phyloP scores from a whole-genome alignment of 1,139 yeast species.

The Taphrina wiesneri region DNA sequence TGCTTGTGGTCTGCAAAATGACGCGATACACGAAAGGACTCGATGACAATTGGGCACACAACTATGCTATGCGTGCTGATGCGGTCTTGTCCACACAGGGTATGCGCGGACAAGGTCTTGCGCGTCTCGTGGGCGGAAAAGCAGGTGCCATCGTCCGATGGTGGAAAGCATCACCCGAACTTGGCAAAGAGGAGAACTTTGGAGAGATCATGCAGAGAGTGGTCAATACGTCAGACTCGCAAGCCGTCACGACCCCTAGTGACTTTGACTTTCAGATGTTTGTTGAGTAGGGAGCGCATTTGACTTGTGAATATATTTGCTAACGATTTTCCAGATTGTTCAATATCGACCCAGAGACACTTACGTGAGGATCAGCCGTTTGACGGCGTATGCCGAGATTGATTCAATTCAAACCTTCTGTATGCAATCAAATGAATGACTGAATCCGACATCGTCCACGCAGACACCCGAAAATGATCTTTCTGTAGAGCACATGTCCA shows the following conservation, averaged over 20 bases:
- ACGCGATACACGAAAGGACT: neutral
- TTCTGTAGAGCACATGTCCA: too few relatives aligned
- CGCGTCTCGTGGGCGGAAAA: neutral
- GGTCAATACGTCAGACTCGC: neutral
- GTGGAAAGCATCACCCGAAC: neutral
- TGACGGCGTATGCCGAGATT: too few relatives aligned
- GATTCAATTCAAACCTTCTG: too few relatives aligned
- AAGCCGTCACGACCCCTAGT: neutral
- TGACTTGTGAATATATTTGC: neutral
- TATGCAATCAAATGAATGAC: too few relatives aligned
- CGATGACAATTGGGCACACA: neutral
- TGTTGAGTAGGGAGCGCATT: neutral
- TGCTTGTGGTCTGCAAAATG: neutral
- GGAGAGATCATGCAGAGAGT: neutral
- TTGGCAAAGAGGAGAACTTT: neutral
- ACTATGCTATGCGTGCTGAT: neutral
- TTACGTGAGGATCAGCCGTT: neutral
- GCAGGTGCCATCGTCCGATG: conserved; percentile 1
- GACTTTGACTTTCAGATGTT: conserved; percentile 12
- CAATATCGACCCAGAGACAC: conserved; percentile 2
- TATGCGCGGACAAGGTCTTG: conserved; percentile 4
- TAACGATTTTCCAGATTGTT: neutral
- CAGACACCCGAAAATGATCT: too few relatives aligned
- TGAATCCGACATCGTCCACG: neutral
- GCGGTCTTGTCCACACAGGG: neutral